Evolutionary conservation across 306 rosid species (phyloP).

Genomic region (Glycine latifolia): DNA sequence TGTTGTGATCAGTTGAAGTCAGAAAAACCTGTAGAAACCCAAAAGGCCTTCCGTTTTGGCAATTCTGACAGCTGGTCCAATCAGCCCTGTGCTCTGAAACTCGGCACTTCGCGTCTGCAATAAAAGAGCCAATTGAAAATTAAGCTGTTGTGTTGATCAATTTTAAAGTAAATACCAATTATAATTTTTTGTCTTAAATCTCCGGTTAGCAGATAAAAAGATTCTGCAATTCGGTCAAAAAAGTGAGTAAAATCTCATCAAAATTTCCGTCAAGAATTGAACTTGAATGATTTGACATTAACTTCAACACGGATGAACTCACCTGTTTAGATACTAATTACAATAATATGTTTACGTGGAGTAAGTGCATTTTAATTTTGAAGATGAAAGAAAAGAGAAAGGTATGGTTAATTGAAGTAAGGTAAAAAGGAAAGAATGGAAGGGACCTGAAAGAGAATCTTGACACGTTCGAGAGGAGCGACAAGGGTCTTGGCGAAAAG

Average conservation of each 20-base stretch:
- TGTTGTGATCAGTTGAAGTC: background rate
- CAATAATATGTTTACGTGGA: too few species aligned
- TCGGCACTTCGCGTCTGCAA: constrained; percentile 88
- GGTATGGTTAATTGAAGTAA: background rate
- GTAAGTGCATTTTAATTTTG: too few species aligned
- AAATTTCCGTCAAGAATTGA: too few species aligned
- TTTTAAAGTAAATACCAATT: too few species aligned
- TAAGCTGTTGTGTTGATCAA: background rate
- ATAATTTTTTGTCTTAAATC: too few species aligned
- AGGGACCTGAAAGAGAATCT: constrained; percentile 88
- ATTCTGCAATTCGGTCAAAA: too few species aligned
- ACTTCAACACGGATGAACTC: too few species aligned
- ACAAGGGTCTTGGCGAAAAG: constrained; percentile 78
- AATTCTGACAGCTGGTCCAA: constrained; percentile 71
- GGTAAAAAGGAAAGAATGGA: background rate
- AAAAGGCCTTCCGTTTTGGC: constrained; percentile 77
- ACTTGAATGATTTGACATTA: too few species aligned
- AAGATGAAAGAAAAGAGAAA: too few species aligned
- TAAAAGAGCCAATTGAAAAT: background rate
- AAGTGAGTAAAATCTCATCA: too few species aligned
- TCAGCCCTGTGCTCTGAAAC: constrained; percentile 74
- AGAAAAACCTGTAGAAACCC: constrained; percentile 70
- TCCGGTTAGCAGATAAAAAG: too few species aligned
- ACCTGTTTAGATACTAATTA: too few species aligned
- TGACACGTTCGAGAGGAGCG: constrained; percentile 91